These are phyloP conservation scores for Kluyveromyces sp. DNA, from an alignment of 1,139 yeast genomes.

Conservation along the genomic window DNA sequence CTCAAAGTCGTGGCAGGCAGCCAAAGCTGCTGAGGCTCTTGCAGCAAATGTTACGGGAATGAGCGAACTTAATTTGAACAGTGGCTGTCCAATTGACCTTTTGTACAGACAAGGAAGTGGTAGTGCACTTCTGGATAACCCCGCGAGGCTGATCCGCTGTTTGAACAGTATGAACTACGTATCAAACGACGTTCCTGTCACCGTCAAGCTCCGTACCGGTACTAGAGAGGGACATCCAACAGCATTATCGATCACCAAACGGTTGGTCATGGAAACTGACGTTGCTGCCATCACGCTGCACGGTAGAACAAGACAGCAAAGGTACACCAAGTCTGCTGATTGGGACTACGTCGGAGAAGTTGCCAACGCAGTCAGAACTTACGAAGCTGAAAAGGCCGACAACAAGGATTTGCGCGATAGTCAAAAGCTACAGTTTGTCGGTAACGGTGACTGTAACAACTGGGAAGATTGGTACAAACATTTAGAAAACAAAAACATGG, in stretches of 20 bases:
- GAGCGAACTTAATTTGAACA: conserved; percentile 80
- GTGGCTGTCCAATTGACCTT: conserved; percentile 97
- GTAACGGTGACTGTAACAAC: conserved; percentile 89
- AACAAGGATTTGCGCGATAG: conserved; percentile 43
- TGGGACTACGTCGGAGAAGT: conserved; percentile 84
- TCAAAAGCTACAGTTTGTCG: conserved; percentile 55
- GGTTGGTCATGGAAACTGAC: conserved; percentile 69
- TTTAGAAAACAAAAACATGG: conserved; percentile 64
- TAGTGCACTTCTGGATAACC: conserved; percentile 85
- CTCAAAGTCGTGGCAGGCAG: conserved; percentile 87
- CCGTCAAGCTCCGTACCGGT: conserved; percentile 90
- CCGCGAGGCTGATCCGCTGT: conserved; percentile 70
- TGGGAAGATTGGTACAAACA: conserved; percentile 85
- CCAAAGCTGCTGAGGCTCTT: conserved; percentile 81
- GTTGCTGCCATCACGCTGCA: conserved; percentile 90
- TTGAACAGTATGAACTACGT: conserved; percentile 84
- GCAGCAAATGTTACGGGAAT: conserved; percentile 35
- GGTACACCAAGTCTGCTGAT: conserved; percentile 85
- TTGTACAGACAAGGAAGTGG: conserved; percentile 93
- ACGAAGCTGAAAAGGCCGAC: conserved; percentile 42
- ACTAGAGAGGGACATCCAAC: conserved; percentile 77
- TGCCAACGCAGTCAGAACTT: conserved; percentile 56
- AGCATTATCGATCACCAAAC: conserved; percentile 67
- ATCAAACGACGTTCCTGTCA: conserved; percentile 84
- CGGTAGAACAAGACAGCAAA: conserved; percentile 93